phyloP scores from a whole-genome alignment of 2,329 filamentous ascomycete genomes.

The Fusarium lateritium region DNA sequence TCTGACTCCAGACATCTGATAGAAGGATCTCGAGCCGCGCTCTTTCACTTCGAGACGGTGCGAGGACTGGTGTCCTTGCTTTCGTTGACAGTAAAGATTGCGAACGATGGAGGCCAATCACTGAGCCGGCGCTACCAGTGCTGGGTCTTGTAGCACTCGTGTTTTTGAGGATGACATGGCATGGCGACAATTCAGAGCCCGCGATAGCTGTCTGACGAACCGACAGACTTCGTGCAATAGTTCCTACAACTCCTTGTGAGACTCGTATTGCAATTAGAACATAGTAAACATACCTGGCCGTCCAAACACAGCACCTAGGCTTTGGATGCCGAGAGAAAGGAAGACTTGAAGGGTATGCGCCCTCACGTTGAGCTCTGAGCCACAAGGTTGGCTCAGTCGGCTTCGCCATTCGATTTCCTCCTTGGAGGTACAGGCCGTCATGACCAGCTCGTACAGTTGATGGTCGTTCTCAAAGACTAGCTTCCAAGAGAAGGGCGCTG shows the following conservation, averaged over 20 bases:
- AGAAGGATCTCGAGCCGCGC: constrained; percentile 82
- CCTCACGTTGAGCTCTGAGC: constrained; percentile 63
- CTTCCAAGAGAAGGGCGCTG: constrained; percentile 92
- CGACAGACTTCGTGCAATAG: constrained; percentile 77
- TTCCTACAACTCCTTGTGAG: constrained; percentile 59
- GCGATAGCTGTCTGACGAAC: constrained; percentile 85
- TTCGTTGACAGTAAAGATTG: constrained; percentile 83
- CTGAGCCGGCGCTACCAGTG: constrained; percentile 55
- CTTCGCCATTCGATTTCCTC: constrained; percentile 87
- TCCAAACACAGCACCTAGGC: constrained; percentile 81
- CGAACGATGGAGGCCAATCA: constrained; percentile 78
- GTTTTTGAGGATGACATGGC: constrained; percentile 89
- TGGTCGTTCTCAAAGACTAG: constrained; percentile 84
- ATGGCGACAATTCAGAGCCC: constrained; percentile 75
- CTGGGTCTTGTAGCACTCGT: constrained; percentile 78
- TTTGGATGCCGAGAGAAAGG: constrained; percentile 79
- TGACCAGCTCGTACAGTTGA: constrained; percentile 85
- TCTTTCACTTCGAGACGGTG: constrained; percentile 81
- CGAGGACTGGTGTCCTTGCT: constrained; percentile 76
- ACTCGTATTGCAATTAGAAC: neutral
- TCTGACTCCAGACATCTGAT: constrained; percentile 86
- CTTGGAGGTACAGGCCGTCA: constrained; percentile 85
- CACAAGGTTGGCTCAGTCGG: constrained; percentile 69
- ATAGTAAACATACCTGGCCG: constrained; percentile 69
- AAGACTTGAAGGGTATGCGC: constrained; percentile 70